Evolutionary conservation across 2,329 filamentous ascomycete genomes (phyloP).

Genomic region (Scedosporium aurantiacum): DNA sequence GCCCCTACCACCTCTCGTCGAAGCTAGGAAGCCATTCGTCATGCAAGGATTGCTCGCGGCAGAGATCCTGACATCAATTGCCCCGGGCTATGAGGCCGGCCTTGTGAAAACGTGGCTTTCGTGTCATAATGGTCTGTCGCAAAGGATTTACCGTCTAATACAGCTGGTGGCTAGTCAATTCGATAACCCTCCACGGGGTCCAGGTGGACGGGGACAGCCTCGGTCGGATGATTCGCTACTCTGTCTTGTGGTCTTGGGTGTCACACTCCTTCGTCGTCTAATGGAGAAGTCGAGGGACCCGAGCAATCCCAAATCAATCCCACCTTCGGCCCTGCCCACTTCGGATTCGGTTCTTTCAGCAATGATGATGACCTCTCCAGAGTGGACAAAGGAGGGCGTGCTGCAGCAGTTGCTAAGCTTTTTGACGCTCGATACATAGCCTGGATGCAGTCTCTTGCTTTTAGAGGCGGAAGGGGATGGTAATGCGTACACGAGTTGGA

Average conservation of each 20-base stretch:
- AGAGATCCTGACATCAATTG: constrained; percentile 72
- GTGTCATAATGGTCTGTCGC: constrained; percentile 72
- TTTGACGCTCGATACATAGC: not conserved
- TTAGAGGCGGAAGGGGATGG: not conserved
- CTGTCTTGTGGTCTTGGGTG: constrained; percentile 56
- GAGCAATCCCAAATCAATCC: constrained; percentile 40
- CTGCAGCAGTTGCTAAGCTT: constrained; percentile 52
- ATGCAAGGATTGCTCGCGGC: constrained; percentile 88
- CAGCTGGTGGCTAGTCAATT: constrained; percentile 58
- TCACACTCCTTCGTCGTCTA: constrained; percentile 56
- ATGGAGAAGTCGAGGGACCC: constrained; percentile 56
- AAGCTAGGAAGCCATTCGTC: constrained; percentile 75
- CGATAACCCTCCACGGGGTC: constrained; percentile 32
- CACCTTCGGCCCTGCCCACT: constrained; percentile 51
- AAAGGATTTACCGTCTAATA: constrained; percentile 66
- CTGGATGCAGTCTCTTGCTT: not conserved
- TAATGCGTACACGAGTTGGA: not conserved
- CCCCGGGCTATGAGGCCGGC: constrained; percentile 57
- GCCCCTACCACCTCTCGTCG: constrained; percentile 55
- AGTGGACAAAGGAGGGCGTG: constrained; percentile 53
- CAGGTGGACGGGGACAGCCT: constrained; percentile 20
- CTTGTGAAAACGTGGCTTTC: constrained; percentile 73
- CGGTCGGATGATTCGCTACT: constrained; percentile 40
- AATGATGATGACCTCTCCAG: constrained; percentile 51
- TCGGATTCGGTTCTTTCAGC: constrained; percentile 57